Percentiles rank a stretch among this genome's conserved stretches.
phyloP scores from a whole-genome alignment of 1,139 yeast species.

The Pichia sorboxylosa region DNA sequence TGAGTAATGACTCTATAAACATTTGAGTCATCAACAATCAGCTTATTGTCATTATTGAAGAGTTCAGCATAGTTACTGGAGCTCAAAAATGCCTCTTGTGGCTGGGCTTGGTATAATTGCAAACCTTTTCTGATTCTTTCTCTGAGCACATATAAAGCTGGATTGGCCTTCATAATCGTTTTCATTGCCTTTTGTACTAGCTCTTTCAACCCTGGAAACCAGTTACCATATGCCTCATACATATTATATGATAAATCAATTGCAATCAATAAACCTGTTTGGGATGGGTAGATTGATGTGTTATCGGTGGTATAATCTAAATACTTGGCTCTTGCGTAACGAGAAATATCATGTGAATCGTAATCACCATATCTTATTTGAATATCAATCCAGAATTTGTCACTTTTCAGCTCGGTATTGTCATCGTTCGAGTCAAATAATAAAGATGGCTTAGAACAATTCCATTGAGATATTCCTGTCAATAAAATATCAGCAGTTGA shows the following conservation, averaged over 20 bases:
- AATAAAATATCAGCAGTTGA: constrained; percentile 86
- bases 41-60: constrained; percentile 70
- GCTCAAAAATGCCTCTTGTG: constrained; percentile 83
- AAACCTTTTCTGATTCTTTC: constrained; percentile 91
- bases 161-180: constrained; percentile 90
- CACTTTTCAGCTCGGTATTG: constrained; percentile 40
- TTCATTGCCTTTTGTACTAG: constrained; percentile 85
- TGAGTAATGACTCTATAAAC: constrained; percentile 93
- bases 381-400: constrained; percentile 89
- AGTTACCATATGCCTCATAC: constrained; percentile 93
- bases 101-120: constrained; percentile 86
- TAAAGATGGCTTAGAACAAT: constrained; percentile 71
- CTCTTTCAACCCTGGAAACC: constrained; percentile 93
- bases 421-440: constrained; percentile 51
- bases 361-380: constrained; percentile 95
- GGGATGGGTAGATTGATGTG: constrained; percentile 78
- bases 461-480: constrained; percentile 72
- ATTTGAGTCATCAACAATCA: constrained; percentile 85
- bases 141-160: constrained; percentile 81
- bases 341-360: constrained; percentile 91
- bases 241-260: constrained; percentile 91
- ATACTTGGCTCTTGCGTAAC: constrained; percentile 88
- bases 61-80: constrained; percentile 85
- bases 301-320: constrained; percentile 88
- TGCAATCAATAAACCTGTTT: constrained; percentile 85